Percentiles rank a stretch among this genome's conserved stretches.
phyloP scores from a whole-genome alignment of 768 basidiomycete genomes.

The Cystoderma amianthinum region DNA sequence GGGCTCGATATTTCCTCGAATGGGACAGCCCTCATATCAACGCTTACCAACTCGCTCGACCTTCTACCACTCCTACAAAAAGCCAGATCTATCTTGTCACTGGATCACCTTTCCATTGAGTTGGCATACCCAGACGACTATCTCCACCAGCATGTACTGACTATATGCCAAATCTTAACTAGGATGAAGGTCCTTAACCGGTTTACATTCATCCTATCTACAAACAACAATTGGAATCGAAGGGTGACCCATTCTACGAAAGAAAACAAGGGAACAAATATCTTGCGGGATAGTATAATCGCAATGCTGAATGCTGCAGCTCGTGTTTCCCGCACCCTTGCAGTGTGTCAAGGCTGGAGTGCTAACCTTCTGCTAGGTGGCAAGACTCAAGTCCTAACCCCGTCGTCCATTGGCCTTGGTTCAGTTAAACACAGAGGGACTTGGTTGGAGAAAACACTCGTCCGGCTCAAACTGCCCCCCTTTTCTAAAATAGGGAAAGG shows the following conservation, averaged over 20 bases:
- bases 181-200: neutral
- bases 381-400: neutral
- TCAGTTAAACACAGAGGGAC: too few relatives aligned
- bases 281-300: neutral
- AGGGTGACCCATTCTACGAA: neutral
- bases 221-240: neutral
- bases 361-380: neutral
- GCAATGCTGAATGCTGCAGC: neutral
- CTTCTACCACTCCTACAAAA: neutral
- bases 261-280: too few relatives aligned
- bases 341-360: neutral
- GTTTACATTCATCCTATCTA: neutral
- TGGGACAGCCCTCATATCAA: neutral
- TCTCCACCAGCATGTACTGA: neutral
- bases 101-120: neutral
- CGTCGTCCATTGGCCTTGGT: neutral
- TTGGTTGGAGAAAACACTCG: too few relatives aligned
- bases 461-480: too few relatives aligned
- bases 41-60: neutral
- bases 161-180: neutral
- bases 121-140: neutral
- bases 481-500: too few relatives aligned
- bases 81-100: neutral
- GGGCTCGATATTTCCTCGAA: neutral
- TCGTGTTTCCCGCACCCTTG: neutral